A percentile compares a stretch with the other conserved stretches of the same genome.
These are phyloP conservation scores for Samsoniella hepiali DNA, from an alignment of 2,329 filamentous ascomycete species.

Conservation along the genomic window DNA sequence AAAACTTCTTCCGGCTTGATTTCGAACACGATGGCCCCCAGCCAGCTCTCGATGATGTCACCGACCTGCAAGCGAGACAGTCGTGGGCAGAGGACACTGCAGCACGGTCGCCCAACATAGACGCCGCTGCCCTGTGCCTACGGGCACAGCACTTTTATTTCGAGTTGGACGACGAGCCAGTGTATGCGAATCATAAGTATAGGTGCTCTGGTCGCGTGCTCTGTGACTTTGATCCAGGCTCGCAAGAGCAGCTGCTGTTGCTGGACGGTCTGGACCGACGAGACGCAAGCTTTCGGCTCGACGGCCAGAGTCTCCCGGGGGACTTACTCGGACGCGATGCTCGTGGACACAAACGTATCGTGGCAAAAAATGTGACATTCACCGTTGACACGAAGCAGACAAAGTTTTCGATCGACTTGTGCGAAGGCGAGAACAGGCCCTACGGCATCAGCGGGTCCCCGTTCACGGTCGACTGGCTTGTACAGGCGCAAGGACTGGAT, in stretches of 20 bases:
- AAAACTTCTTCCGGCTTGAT: not conserved
- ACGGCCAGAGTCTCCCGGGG: not conserved
- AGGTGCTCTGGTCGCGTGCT: not conserved
- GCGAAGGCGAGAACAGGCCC: not conserved
- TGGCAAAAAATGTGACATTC: not conserved
- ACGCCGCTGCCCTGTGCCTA: not conserved
- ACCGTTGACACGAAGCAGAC: not conserved
- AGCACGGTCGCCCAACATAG: not conserved
- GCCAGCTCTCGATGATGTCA: not conserved
- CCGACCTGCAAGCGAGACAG: not conserved
- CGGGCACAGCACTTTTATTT: not conserved
- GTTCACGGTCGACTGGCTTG: not conserved
- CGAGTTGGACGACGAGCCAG: not conserved
- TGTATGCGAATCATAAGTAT: not conserved
- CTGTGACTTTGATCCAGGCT: not conserved
- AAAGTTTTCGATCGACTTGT: not conserved
- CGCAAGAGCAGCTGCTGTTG: not conserved
- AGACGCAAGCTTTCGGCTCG: not conserved
- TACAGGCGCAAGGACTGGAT: not conserved
- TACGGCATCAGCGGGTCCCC: constrained; percentile 2
- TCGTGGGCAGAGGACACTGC: not conserved
- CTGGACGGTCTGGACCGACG: not conserved
- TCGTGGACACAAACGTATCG: not conserved
- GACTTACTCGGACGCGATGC: not conserved
- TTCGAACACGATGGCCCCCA: not conserved